Evolutionary conservation across 768 basidiomycete genomes (phyloP).

Genomic region (Tephrocybe sp.): DNA sequence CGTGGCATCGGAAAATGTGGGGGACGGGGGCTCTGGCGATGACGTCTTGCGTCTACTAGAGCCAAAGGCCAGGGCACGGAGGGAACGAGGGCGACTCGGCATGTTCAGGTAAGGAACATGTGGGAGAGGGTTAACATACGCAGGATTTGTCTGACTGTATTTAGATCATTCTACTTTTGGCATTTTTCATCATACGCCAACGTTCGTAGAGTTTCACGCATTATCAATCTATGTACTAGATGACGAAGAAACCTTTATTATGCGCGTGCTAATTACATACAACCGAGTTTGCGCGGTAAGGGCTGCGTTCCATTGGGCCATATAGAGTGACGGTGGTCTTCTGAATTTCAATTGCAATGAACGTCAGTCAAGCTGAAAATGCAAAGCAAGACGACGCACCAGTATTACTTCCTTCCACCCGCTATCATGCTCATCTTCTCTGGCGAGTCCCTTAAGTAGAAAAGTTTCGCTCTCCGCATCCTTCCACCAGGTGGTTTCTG

Average conservation of each 20-base stretch:
- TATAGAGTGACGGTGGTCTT: not conserved
- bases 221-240: too few relatives aligned
- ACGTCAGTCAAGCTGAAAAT: not conserved
- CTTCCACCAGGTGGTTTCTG: conserved; percentile 60
- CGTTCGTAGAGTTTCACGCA: not conserved
- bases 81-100: conserved; percentile 52
- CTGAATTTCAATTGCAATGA: not conserved
- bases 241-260: not conserved
- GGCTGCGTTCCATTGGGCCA: too few relatives aligned
- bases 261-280: not conserved
- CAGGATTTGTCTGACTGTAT: conserved; percentile 17
- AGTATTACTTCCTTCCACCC: conserved; percentile 37
- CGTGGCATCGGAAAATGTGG: conserved; percentile 81
- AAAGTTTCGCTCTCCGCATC: conserved; percentile 78
- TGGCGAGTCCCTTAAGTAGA: conserved; percentile 79
- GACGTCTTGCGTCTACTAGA: conserved; percentile 36
- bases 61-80: conserved; percentile 54
- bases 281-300: too few relatives aligned
- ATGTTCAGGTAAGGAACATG: conserved; percentile 35
- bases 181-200: not conserved
- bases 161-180: conserved; percentile 17
- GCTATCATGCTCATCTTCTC: conserved; percentile 82
- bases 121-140: not conserved
- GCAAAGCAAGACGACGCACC: conserved; percentile 12
- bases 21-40: conserved; percentile 70